phyloP scores from a whole-genome alignment of 2,329 filamentous ascomycete species.

The Pyrenochaeta sp. region DNA sequence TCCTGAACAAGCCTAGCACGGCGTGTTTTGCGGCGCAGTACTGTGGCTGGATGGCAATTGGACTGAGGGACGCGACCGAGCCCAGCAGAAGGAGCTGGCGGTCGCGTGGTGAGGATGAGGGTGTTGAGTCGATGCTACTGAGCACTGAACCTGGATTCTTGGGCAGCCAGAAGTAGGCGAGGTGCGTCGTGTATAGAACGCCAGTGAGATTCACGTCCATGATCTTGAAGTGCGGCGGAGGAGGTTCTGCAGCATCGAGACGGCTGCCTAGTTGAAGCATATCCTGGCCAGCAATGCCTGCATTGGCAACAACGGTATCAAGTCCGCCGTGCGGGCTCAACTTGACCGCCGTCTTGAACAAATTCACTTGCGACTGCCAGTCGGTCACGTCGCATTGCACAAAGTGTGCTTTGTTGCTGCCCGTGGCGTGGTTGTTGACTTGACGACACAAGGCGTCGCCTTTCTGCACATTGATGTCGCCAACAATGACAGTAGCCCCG shows the following conservation, averaged over 20 bases:
- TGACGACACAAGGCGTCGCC: conserved; percentile 65
- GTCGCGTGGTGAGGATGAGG: conserved; percentile 53
- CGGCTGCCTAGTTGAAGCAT: conserved; percentile 59
- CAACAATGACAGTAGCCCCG: conserved; percentile 67
- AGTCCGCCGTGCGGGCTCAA: conserved; percentile 65
- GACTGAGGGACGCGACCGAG: conserved; percentile 64
- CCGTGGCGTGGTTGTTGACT: conserved; percentile 54
- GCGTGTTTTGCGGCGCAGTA: conserved; percentile 73
- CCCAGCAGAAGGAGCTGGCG: conserved; percentile 70
- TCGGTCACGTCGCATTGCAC: conserved; percentile 70
- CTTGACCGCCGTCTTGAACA: conserved; percentile 67
- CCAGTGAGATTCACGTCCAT: conserved; percentile 71
- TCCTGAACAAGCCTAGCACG: conserved; percentile 70
- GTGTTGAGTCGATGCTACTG: conserved; percentile 42
- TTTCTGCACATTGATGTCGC: conserved; percentile 65
- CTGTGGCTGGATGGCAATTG: conserved; percentile 55
- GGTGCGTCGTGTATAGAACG: conserved; percentile 70
- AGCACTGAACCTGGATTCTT: conserved; percentile 57
- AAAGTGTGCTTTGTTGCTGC: conserved; percentile 61
- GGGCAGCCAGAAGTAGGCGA: conserved; percentile 68
- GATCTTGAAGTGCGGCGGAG: conserved; percentile 61
- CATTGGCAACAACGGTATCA: conserved; percentile 72
- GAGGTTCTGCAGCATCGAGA: conserved; percentile 57
- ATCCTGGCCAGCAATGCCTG: conserved; percentile 63
- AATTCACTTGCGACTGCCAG: conserved; percentile 69